Conservation (phyloP, 805 yeast species). For the Yarrowia sp. region DNA sequence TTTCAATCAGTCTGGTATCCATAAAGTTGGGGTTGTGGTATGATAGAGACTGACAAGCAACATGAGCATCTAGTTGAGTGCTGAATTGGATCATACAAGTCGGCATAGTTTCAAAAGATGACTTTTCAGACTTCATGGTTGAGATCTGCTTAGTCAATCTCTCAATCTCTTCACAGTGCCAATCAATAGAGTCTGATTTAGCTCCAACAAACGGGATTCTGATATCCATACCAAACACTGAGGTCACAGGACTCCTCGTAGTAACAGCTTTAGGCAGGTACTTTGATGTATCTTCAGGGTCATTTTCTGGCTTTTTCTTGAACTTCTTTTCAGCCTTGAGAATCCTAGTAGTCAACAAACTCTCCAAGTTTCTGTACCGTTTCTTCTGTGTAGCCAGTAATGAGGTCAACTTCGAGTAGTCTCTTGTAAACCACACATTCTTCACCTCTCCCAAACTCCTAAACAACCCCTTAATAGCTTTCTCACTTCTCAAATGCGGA, state of each 20-base stretch:
- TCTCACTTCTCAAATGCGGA: slow-evolving; percentile 48
- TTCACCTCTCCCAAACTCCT: slow-evolving; percentile 44
- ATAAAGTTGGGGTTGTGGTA: slow-evolving; percentile 2
- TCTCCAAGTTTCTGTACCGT: slow-evolving; percentile 38
- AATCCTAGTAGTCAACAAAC: slow-evolving; percentile 38
- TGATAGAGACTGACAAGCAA: slow-evolving; percentile 58
- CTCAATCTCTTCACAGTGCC: slow-evolving; percentile 61
- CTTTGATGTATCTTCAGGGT: not conserved
- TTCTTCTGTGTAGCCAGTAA: not conserved
- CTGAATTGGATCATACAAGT: slow-evolving; percentile 61
- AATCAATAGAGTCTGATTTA: slow-evolving; percentile 68
- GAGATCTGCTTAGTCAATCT: slow-evolving; percentile 62
- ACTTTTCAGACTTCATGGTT: slow-evolving; percentile 52
- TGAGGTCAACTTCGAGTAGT: slow-evolving; percentile 34
- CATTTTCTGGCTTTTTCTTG: slow-evolving; percentile 39
- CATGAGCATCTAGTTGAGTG: slow-evolving; percentile 54
- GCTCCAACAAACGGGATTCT: slow-evolving; percentile 56
- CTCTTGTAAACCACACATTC: slow-evolving; percentile 58
- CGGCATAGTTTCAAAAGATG: slow-evolving; percentile 38
- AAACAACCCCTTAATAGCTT: slow-evolving; percentile 46
- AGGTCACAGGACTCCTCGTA: not conserved
- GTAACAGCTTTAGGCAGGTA: not conserved
- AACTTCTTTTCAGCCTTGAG: slow-evolving; percentile 31
- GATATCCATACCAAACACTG: slow-evolving; percentile 20
- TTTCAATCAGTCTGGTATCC: slow-evolving; percentile 39